Evolutionary conservation across 306 rosid species (phyloP), one percentile per base, ranked within the genome.

Genomic region (Neltuma alba): DNA sequence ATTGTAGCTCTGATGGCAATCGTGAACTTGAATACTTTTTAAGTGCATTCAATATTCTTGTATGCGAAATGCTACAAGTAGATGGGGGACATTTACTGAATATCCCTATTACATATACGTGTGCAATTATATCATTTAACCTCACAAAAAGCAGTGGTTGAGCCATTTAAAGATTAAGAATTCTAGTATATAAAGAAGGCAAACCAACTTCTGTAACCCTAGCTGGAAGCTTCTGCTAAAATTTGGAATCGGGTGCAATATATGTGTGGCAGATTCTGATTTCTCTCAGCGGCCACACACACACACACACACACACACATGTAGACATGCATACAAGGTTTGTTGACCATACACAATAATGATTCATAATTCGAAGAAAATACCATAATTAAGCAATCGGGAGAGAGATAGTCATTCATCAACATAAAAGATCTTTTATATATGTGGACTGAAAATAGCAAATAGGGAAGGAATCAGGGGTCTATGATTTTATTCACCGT

Each of bases 31-130:
- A 70, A 58, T 36, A 44, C 67, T n/a, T 36, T 44, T 47, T 9
- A 76, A 3, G 9, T 48, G 42, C 33, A 74, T 57, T 48, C 7
- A 30, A 28, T 65, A 36, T 68, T n/a, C n/a, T 37, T 41, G 70
- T 75, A 70, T 68, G 52, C 68, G 34, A 70, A 70, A 82, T 80
- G 45, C 79, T 76, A 63, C 40, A 72, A 76, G 72, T 60, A 72
- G 70, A 66, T 58, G 52, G 79, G 16, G 77, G 18, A 54, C 79
- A 80, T 72, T 80, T 76, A 84, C 34, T 72, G 31, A 9, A 61
- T 33, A 76, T 38, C 70, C 64, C 76, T 50, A n/a, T 76, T 50
- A 9, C 74, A 58, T 18, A n/a, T 10, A 48, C 15, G 23, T 37
- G 54, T 15, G 21, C 55, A 25, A 25, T 21, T 13, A 14, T 57